Conservation (phyloP, 2,329 filamentous ascomycete genomes). For the Exophiala viscosa region DNA sequence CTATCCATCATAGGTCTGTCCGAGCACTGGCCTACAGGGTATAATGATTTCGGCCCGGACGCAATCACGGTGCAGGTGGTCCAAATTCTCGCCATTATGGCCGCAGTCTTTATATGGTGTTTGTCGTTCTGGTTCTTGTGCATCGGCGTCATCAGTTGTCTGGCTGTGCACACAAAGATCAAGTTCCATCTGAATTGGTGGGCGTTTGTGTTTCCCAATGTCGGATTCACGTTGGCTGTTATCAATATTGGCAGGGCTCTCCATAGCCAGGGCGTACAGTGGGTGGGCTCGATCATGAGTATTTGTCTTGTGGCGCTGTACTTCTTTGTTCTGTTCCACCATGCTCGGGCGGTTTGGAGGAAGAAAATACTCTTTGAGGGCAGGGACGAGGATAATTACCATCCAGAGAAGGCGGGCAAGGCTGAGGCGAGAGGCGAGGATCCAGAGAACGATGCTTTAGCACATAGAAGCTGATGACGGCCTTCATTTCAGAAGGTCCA, state of each 20-base stretch:
- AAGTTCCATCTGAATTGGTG: conserved; percentile 56
- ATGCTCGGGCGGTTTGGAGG: conserved; percentile 49
- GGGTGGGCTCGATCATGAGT: conserved; percentile 55
- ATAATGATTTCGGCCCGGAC: conserved; percentile 44
- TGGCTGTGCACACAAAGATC: conserved; percentile 39
- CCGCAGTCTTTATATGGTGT: conserved; percentile 62
- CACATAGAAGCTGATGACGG: too few species aligned
- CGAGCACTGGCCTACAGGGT: conserved; percentile 32
- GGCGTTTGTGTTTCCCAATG: conserved; percentile 65
- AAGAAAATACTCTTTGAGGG: conserved; percentile 57
- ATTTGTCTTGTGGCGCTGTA: conserved; percentile 54
- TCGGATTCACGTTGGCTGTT: conserved; percentile 58
- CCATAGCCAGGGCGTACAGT: conserved; percentile 51
- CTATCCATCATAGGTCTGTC: conserved; percentile 68
- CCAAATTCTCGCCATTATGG: conserved; percentile 45
- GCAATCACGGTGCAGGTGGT: conserved; percentile 36
- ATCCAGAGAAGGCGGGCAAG: conserved; percentile 16
- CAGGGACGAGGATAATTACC: conserved; percentile 54
- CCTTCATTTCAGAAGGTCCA: too few species aligned
- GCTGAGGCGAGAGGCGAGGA: conserved; percentile 8
- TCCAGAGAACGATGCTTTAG: conserved; percentile 4
- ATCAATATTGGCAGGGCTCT: conserved; percentile 56
- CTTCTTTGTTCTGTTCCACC: conserved; percentile 49
- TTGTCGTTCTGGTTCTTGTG: conserved; percentile 57
- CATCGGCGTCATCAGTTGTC: conserved; percentile 47